phyloP scores from a whole-genome alignment of 176 grass and related monocot species.

The Miscanthus lutarioriparius region DNA sequence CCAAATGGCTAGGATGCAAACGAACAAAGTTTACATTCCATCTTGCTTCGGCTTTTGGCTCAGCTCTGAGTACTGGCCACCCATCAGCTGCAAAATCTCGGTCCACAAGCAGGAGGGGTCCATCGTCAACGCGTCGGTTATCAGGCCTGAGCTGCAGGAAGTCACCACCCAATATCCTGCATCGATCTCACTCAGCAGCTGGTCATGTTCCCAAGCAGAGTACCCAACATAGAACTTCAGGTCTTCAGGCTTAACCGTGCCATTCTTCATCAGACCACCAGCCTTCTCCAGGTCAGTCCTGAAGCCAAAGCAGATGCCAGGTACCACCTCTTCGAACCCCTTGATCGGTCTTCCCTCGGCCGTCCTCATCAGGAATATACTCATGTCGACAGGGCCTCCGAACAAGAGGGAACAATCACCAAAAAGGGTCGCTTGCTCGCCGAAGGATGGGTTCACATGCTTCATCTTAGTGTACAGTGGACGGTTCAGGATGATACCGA shows the following conservation, averaged over 20 bases:
- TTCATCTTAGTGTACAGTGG: conserved; percentile 81
- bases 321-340: conserved; percentile 72
- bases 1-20: not conserved
- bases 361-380: conserved; percentile 65
- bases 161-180: conserved; percentile 79
- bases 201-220: conserved; percentile 76
- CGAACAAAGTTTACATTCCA: not conserved
- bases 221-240: conserved; percentile 83
- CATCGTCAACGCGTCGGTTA: conserved; percentile 25
- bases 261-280: conserved; percentile 50
- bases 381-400: conserved; percentile 76
- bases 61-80: conserved; percentile 75
- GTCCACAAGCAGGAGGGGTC: conserved; percentile 63
- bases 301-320: conserved; percentile 67
- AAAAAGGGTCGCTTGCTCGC: conserved; percentile 47
- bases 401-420: conserved; percentile 70
- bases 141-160: conserved; percentile 71
- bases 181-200: conserved; percentile 76
- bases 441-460: conserved; percentile 59
- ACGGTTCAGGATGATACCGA: conserved; percentile 83
- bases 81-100: conserved; percentile 83
- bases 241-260: conserved; percentile 49
- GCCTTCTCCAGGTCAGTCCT: conserved; percentile 68
- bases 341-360: conserved; percentile 35
- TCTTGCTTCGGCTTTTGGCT: conserved; percentile 80